Conservation (phyloP, 1,284 basidiomycete genomes). For the Leccinum holopus region DNA sequence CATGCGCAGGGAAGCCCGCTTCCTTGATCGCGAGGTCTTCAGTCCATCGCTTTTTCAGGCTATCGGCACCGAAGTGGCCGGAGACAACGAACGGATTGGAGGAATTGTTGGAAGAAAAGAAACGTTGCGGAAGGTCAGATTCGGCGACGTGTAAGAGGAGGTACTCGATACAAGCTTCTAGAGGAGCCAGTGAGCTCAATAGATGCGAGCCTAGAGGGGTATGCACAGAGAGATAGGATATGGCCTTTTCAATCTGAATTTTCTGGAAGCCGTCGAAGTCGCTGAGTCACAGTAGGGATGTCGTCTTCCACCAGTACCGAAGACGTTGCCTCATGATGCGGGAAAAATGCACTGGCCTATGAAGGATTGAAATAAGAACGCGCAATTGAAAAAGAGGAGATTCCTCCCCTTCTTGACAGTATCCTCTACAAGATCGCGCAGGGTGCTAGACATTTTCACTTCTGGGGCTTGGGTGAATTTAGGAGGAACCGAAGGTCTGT, state of each 20-base stretch:
- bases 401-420: conserved; percentile 72
- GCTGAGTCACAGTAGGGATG: conserved; percentile 38
- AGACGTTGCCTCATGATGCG: conserved; percentile 47
- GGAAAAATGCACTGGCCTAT: conserved; percentile 53
- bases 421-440: conserved; percentile 82
- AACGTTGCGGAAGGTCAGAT: conserved; percentile 71
- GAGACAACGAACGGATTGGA: conserved; percentile 69
- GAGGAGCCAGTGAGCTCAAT: conserved; percentile 45
- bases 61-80: conserved; percentile 57
- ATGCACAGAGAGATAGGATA: conserved; percentile 51
- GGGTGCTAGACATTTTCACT: conserved; percentile 77
- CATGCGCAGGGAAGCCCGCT: conserved; percentile 79
- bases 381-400: not conserved
- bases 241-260: conserved; percentile 49
- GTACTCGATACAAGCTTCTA: conserved; percentile 74
- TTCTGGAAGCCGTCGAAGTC: conserved; percentile 57
- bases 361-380: conserved; percentile 5
- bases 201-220: conserved; percentile 55
- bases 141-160: conserved; percentile 75
- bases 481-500: conserved; percentile 29
- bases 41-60: conserved; percentile 78
- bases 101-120: conserved; percentile 61
- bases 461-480: conserved; percentile 74
- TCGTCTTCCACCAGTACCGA: conserved; percentile 50
- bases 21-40: conserved; percentile 81